These are phyloP conservation scores for Marvania coccoides DNA, from an alignment of 139 green algal genomes.

Conservation along the genomic window DNA sequence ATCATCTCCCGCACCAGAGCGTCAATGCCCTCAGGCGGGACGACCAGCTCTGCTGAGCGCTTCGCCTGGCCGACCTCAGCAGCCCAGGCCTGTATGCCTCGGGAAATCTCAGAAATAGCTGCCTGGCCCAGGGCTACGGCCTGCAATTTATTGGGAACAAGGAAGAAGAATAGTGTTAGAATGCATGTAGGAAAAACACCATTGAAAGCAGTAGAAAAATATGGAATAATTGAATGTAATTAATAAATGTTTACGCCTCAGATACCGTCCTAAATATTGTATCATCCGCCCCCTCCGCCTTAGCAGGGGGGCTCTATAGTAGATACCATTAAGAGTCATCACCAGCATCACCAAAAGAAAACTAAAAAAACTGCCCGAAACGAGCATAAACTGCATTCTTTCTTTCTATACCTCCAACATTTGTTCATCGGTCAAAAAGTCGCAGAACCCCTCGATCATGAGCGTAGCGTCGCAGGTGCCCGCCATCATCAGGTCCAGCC, in stretches of 20 bases:
- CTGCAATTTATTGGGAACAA: slow-evolving; percentile 14
- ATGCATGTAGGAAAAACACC: background rate
- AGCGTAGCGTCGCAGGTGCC: slow-evolving; percentile 86
- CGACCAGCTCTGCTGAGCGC: slow-evolving; percentile 30
- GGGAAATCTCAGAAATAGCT: slow-evolving; percentile 59
- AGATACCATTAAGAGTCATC: slow-evolving; percentile 8
- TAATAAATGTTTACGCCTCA: slow-evolving; percentile 9
- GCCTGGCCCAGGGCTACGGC: slow-evolving; percentile 43
- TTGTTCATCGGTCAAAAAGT: slow-evolving; percentile 88
- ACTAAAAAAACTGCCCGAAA: background rate
- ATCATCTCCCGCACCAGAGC: slow-evolving; percentile 31
- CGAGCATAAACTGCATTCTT: background rate
- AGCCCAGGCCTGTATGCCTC: slow-evolving; percentile 63
- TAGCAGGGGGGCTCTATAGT: slow-evolving; percentile 12
- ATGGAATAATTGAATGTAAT: background rate
- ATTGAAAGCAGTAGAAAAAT: background rate
- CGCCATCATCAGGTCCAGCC: slow-evolving; percentile 85
- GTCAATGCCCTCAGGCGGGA: slow-evolving; percentile 47
- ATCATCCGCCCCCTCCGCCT: slow-evolving; percentile 3
- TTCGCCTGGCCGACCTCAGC: slow-evolving; percentile 66
- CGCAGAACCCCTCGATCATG: slow-evolving; percentile 97
- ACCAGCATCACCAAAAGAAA: background rate
- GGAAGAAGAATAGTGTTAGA: background rate
- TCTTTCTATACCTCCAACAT: slow-evolving; percentile 66
- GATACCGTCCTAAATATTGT: slow-evolving; percentile 34